Conservation (phyloP, 2,329 filamentous ascomycete species). For the Blastomyces percursus region DNA sequence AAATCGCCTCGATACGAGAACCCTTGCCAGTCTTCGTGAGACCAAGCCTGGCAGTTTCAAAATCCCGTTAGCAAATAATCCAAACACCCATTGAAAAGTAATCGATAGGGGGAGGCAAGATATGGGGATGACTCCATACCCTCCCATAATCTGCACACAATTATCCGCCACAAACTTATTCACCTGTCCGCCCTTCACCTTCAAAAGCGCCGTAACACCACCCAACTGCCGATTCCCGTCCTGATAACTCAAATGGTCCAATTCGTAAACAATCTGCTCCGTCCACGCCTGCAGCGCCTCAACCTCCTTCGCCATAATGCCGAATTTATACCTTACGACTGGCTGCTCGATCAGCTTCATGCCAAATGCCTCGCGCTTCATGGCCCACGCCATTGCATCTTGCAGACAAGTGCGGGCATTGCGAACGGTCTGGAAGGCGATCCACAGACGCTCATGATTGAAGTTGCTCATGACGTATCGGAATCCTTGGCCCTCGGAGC, state of each 20-base stretch:
- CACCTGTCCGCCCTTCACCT: conserved; percentile 7
- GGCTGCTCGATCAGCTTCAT: conserved; percentile 75
- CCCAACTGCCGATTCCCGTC: conserved; percentile 4
- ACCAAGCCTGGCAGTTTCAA: conserved; percentile 5
- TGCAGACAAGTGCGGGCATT: conserved; percentile 60
- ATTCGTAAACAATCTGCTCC: conserved; percentile 5
- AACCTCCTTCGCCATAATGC: conserved; percentile 1
- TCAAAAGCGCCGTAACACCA: conserved; percentile 5
- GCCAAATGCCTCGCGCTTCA: conserved; percentile 74
- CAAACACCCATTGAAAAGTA: background rate
- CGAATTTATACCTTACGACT: conserved; percentile 44
- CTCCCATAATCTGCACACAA: conserved; percentile 13
- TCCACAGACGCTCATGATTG: conserved; percentile 75
- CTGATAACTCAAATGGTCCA: conserved; percentile 5
- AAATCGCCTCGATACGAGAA: conserved; percentile 11
- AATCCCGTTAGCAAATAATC: background rate
- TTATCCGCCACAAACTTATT: conserved; percentile 9
- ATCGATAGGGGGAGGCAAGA: background rate
- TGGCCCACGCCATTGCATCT: conserved; percentile 78
- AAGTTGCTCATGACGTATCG: conserved; percentile 78
- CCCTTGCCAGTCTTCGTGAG: conserved; percentile 12
- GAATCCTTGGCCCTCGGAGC: conserved; percentile 76
- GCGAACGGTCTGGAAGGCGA: conserved; percentile 56
- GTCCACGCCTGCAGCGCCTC: conserved; percentile 3
- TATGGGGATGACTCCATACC: background rate